Evolutionary conservation across 2,329 filamentous ascomycete genomes (phyloP).

Genomic region (Pezicula neosporulosa): DNA sequence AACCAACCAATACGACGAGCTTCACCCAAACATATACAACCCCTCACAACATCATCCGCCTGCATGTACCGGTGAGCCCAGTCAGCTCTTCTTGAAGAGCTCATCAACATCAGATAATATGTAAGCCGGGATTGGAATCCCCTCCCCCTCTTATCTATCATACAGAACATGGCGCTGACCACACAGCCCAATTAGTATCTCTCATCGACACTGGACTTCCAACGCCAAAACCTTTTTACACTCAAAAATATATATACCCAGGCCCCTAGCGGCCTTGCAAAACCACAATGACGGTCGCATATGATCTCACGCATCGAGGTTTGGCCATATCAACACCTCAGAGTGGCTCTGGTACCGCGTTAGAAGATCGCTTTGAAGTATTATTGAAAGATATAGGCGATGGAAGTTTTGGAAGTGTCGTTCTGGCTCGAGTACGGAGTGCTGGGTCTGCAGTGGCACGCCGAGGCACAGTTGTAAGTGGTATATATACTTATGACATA

Average conservation of each 20-base stretch:
- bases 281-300: conserved; percentile 69
- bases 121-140: not conserved
- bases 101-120: conserved; percentile 11
- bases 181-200: not conserved
- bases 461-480: conserved; percentile 84
- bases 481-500: not conserved
- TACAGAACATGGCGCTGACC: not conserved
- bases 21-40: not conserved
- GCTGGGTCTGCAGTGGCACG: conserved; percentile 86
- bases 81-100: conserved; percentile 28
- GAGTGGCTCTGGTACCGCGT: conserved; percentile 46
- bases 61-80: conserved; percentile 29
- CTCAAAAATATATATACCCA: not conserved
- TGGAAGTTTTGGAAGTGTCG: conserved; percentile 96
- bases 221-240: conserved; percentile 4
- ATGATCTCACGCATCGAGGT: conserved; percentile 69
- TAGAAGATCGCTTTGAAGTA: conserved; percentile 95
- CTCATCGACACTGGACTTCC: conserved; percentile 9
- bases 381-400: conserved; percentile 97
- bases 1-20: conserved; percentile 2
- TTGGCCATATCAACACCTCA: conserved; percentile 48
- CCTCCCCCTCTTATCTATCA: not conserved
- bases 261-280: not conserved
- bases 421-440: conserved; percentile 84
- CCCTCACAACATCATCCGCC: conserved; percentile 9